Conservation (phyloP, 371 early-diverging fungal genomes). For the Mortierella sp. region DNA sequence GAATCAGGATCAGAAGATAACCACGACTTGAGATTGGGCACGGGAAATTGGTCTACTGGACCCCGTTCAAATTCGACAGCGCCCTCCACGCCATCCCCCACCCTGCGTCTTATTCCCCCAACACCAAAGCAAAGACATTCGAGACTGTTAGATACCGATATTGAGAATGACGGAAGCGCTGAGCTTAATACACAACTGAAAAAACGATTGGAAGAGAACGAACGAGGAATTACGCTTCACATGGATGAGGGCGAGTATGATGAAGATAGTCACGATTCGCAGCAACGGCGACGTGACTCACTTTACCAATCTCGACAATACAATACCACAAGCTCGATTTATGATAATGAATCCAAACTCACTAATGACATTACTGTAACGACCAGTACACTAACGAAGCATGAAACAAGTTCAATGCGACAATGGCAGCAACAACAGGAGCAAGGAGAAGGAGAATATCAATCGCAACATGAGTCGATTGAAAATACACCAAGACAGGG, state of each 20-base stretch:
- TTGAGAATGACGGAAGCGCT: neutral
- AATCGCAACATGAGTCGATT: slow-evolving; percentile 2
- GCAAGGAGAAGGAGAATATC: neutral
- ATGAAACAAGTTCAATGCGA: slow-evolving; percentile 13
- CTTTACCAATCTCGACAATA: neutral
- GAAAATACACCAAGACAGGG: slow-evolving; percentile 3
- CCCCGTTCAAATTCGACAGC: neutral
- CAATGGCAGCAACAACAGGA: slow-evolving; percentile 13
- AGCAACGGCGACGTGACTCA: neutral
- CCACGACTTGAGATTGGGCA: neutral
- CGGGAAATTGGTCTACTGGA: too few species aligned
- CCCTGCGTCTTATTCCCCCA: slow-evolving; percentile 43
- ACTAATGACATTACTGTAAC: neutral
- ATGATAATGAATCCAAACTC: slow-evolving; percentile 15
- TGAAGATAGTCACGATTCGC: neutral
- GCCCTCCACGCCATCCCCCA: slow-evolving; percentile 46
- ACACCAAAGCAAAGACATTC: slow-evolving; percentile 28
- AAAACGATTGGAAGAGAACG: neutral
- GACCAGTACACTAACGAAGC: slow-evolving; percentile 28
- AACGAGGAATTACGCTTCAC: neutral
- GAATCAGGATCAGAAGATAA: neutral
- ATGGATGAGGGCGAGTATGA: neutral
- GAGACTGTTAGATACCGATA: neutral
- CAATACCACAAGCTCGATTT: neutral
- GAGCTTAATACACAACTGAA: neutral